phyloP scores from a whole-genome alignment of 352 stramenopile species.

The Elongisporangium undulatum region DNA sequence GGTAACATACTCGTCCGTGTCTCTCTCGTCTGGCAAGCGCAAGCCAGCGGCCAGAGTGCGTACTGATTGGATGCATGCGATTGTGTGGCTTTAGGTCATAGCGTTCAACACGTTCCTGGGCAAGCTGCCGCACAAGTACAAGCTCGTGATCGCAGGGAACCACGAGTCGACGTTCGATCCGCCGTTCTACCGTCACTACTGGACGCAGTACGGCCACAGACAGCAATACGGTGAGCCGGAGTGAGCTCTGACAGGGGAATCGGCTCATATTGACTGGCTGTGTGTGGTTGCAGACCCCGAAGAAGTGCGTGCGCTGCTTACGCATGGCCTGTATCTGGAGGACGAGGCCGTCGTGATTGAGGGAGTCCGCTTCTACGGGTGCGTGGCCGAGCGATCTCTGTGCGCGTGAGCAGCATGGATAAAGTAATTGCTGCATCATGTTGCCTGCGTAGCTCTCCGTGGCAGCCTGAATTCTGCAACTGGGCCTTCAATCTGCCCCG shows the following conservation, averaged over 20 bases:
- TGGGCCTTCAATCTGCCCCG: constrained; percentile 74
- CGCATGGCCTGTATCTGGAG: constrained; percentile 74
- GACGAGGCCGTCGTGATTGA: constrained; percentile 71
- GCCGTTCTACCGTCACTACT: constrained; percentile 60
- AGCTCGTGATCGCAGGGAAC: constrained; percentile 78
- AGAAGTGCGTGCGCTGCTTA: constrained; percentile 68
- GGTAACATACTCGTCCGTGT: too few species aligned
- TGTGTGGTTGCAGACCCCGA: constrained; percentile 27
- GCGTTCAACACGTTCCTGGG: constrained; percentile 71
- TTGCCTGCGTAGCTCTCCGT: constrained; percentile 36
- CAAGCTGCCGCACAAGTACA: constrained; percentile 65
- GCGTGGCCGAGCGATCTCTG: neutral
- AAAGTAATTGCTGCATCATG: constrained; percentile 1
- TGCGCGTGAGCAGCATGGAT: neutral
- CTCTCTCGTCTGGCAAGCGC: too few species aligned
- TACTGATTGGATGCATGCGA: neutral
- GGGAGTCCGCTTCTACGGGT: constrained; percentile 74
- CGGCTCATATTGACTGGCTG: neutral
- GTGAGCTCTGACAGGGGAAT: neutral
- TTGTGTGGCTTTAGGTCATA: constrained; percentile 14
- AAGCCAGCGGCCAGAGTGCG: too few species aligned
- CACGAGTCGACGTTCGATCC: constrained; percentile 81
- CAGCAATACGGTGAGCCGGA: constrained; percentile 40
- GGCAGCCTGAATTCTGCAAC: constrained; percentile 83
- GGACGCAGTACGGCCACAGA: constrained; percentile 66